phyloP scores from a whole-genome alignment of 106 monocot genomes.

The Apostasia shenzhenica region DNA sequence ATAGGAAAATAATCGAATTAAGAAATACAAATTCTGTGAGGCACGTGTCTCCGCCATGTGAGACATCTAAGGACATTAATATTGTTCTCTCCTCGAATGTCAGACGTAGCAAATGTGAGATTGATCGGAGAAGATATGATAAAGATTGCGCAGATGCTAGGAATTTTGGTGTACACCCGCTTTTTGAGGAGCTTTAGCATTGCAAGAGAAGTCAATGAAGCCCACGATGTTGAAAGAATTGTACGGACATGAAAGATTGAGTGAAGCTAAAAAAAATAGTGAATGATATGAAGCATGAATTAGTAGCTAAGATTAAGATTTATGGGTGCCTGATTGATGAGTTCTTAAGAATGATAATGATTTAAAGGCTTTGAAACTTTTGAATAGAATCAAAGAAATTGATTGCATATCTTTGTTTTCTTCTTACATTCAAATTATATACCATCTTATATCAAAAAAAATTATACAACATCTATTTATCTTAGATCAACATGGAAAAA shows the following conservation, averaged over 20 bases:
- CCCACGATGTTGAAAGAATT: slow-evolving; percentile 42
- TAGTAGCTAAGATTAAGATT: slow-evolving; percentile 12
- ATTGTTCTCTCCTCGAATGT: no score
- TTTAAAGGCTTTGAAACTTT: slow-evolving; percentile 27
- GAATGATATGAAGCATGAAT: slow-evolving; percentile 18
- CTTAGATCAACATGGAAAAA: slow-evolving; percentile 20
- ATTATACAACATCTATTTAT: slow-evolving; percentile 55
- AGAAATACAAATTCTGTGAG: no score
- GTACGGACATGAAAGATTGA: slow-evolving; percentile 31
- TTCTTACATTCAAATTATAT: slow-evolving; percentile 33
- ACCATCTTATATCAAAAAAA: background rate
- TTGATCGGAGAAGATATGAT: slow-evolving; percentile 50
- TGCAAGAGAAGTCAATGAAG: slow-evolving; percentile 42
- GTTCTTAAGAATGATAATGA: slow-evolving; percentile 30
- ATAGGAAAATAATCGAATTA: no score
- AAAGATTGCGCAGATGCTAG: slow-evolving; percentile 19
- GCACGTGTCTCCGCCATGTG: no score
- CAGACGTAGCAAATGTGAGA: slow-evolving; percentile 15
- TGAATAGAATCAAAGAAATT: slow-evolving; percentile 26
- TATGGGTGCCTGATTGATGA: slow-evolving; percentile 52
- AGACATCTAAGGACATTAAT: no score
- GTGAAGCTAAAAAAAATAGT: slow-evolving; percentile 42
- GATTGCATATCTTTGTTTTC: slow-evolving; percentile 24
- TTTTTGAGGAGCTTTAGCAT: slow-evolving; percentile 53
- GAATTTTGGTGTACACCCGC: slow-evolving; percentile 22